phyloP scores from a whole-genome alignment of 768 basidiomycete genomes.

The Cubamyces lactineus region DNA sequence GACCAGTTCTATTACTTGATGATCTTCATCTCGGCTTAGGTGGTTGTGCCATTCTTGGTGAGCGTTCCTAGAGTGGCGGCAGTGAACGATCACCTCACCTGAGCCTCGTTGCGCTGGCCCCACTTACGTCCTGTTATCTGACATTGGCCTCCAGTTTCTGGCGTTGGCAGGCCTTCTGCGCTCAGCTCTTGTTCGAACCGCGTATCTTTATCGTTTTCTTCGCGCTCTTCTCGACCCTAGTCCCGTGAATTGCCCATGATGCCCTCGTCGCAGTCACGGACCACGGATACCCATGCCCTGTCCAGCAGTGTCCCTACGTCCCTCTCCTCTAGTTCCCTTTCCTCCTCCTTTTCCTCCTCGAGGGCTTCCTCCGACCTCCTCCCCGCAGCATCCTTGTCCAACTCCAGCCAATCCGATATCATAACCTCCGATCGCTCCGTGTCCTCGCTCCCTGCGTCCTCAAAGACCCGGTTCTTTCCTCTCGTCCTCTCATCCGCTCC shows the following conservation, averaged over 20 bases:
- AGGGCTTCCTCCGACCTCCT: conserved; percentile 45
- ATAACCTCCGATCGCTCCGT: conserved; percentile 46
- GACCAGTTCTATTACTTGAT: conserved; percentile 16
- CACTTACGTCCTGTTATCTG: conserved; percentile 26
- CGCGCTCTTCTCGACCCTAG: conserved; percentile 22
- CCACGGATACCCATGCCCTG: conserved; percentile 27
- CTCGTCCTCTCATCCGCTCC: conserved; percentile 33
- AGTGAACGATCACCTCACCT: conserved; percentile 27
- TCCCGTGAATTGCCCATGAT: conserved; percentile 20
- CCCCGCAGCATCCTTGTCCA: conserved; percentile 39
- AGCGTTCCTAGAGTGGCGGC: conserved; percentile 19
- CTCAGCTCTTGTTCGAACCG: conserved; percentile 16
- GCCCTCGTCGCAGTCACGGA: conserved; percentile 25
- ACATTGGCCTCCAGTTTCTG: conserved; percentile 20
- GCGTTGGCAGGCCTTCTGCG: conserved; percentile 23
- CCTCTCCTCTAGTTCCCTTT: conserved; percentile 45
- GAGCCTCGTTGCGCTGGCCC: conserved; percentile 30
- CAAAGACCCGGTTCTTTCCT: conserved; percentile 34
- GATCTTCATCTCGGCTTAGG: conserved; percentile 21
- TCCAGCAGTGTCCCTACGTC: conserved; percentile 37
- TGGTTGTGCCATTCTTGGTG: conserved; percentile 14
- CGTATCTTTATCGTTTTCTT: conserved; percentile 28
- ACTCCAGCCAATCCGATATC: conserved; percentile 46
- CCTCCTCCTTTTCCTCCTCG: conserved; percentile 51
- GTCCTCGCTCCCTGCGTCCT: conserved; percentile 37